A percentile compares a stretch with the other conserved stretches of the same genome.
These are phyloP conservation scores for Tieghemiomyces parasiticus DNA, from an alignment of 192 early-diverging fungal genomes.

Conservation along the genomic window DNA sequence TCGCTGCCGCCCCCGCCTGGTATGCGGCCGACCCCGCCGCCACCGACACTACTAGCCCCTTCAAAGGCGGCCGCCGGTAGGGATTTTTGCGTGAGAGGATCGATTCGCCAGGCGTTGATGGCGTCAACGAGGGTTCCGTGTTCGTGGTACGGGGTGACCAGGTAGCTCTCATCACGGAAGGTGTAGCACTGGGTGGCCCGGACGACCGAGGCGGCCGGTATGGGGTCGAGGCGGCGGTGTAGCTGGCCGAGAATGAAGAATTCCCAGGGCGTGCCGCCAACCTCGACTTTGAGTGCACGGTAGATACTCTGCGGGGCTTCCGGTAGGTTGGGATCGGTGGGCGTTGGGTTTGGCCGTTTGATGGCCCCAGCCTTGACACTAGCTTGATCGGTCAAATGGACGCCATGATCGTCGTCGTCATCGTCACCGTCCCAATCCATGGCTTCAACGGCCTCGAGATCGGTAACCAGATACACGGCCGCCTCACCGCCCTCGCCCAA, in stretches of 20 bases:
- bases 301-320: background rate
- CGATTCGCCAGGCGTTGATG: constrained; percentile 6
- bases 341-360: background rate
- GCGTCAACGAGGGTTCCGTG: constrained; percentile 8
- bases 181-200: background rate
- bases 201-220: background rate
- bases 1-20: background rate
- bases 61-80: background rate
- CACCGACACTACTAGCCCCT: background rate
- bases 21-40: too few relatives aligned
- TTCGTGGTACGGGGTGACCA: constrained; percentile 11
- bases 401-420: background rate
- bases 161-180: constrained; percentile 9
- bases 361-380: too few relatives aligned
- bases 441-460: constrained; percentile 8
- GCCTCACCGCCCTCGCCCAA: constrained; percentile 10
- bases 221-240: background rate
- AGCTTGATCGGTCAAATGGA: too few relatives aligned
- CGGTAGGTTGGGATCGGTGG: background rate
- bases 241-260: constrained; percentile 3
- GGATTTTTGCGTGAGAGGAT: background rate
- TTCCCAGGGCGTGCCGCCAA: constrained; percentile 7
- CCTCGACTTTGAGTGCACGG: constrained; percentile 7
- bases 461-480: constrained; percentile 7
- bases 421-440: constrained; percentile 6